phyloP scores from a whole-genome alignment of 805 yeast genomes.

The Saccharomycopsis babjevae region DNA sequence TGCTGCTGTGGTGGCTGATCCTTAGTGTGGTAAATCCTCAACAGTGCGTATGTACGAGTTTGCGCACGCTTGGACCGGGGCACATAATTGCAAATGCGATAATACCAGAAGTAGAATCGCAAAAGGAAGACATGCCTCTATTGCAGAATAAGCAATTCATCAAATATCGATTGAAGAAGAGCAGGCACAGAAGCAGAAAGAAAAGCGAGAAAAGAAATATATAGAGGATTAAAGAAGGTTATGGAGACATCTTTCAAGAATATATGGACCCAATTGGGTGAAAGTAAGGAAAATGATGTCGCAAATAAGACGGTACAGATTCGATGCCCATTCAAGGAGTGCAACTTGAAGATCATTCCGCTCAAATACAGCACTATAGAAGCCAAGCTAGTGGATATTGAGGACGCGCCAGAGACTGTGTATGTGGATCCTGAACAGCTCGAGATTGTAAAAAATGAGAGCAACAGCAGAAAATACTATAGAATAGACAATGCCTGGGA shows the following conservation, averaged over 20 bases:
- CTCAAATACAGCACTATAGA: constrained; percentile 2
- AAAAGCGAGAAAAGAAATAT: neutral
- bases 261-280: constrained; percentile 43
- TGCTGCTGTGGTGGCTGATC: neutral
- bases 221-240: neutral
- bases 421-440: constrained; percentile 3
- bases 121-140: too few species aligned
- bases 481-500: constrained; percentile 43
- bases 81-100: too few species aligned
- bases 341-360: constrained; percentile 13
- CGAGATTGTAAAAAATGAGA: constrained; percentile 3
- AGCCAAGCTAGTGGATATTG: constrained; percentile 3
- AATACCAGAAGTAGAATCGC: too few species aligned
- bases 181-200: too few species aligned
- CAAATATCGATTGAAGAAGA: too few species aligned
- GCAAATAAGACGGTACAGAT: constrained; percentile 21
- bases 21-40: too few species aligned
- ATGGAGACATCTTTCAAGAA: neutral
- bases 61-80: neutral
- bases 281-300: constrained; percentile 43
- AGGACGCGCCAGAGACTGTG: constrained; percentile 11
- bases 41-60: neutral
- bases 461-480: neutral
- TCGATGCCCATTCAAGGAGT: constrained; percentile 12
- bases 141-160: too few species aligned